Evolutionary conservation across 2,329 filamentous ascomycete species (phyloP), one percentile per base, ranked within the genome.

Genomic region (Aspergillus sclerotialis): DNA sequence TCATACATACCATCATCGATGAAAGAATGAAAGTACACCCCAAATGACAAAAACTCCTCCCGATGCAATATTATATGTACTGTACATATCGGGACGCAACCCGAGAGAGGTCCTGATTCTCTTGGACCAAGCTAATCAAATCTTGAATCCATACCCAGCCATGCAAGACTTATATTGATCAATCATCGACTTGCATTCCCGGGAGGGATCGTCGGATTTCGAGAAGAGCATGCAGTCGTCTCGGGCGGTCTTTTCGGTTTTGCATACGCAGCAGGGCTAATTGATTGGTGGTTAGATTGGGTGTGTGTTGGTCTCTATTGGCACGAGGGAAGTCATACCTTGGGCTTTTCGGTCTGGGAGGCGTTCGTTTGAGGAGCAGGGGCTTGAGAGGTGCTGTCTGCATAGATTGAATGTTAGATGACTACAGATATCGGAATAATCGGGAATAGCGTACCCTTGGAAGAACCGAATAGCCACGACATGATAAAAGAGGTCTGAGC

Each of bases 171-270:
- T 82, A 70, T 98, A 98, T 58, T 85, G 80, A 17, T 86, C 78
- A 44, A 98, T 84, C 43, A 86, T 75, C 32, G 80, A 75, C 63
- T 80, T 75, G 73, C 92, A 98, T 53, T 93, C 88, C 52, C 85
- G 76, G 8, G 54, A 46, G 25, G 92, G 86, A 57, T 95, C 83
- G 55, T 81, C 74, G 41, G 84, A 75, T 43, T 78, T 88, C 36
- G 87, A 94, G 70, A 96, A 95, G 37, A 98, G 84, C 90, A 98
- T 96, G 73, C 92, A 98, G 67, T 98, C 89, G 68, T 98, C 92
- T 44, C 92, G 86, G 50, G 76, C 76, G 25, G 85, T 73, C 65
- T 98, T 98, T 64, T 98, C 88, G 28, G 92, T 79, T 60, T 89
- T 95, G 78, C 92, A 98, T 18, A 96, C 92, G 61, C 92, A 96